Conservation (phyloP, 2,329 filamentous ascomycete species). For the Penicillium capsulatum region DNA sequence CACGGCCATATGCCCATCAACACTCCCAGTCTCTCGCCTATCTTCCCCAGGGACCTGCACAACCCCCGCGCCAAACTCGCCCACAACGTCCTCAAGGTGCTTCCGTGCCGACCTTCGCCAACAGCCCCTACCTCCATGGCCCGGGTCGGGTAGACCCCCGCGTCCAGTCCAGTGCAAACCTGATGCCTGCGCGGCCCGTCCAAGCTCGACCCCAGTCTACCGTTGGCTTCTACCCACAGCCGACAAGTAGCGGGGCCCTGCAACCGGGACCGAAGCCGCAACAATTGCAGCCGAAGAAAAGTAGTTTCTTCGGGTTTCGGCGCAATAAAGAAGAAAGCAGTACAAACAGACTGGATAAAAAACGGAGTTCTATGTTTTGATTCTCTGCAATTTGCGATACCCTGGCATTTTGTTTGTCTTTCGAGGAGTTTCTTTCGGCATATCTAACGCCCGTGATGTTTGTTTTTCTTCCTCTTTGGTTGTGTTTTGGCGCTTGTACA, state of each 20-base stretch:
- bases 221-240: constrained; percentile 13
- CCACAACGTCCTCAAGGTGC: constrained; percentile 12
- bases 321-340: constrained; percentile 32
- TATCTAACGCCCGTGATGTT: too few relatives aligned
- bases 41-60: constrained; percentile 12
- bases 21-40: constrained; percentile 21
- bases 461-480: too few relatives aligned
- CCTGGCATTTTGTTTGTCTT: constrained; percentile 10
- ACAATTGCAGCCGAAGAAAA: constrained; percentile 41
- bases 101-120: constrained; percentile 12
- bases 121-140: constrained; percentile 18
- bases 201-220: constrained; percentile 17
- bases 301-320: constrained; percentile 45
- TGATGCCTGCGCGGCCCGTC: constrained; percentile 15
- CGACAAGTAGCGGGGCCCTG: constrained; percentile 14
- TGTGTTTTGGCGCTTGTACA: too few relatives aligned
- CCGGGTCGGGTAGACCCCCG: constrained; percentile 14
- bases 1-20: constrained; percentile 15
- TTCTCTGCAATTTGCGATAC: constrained; percentile 11
- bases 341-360: constrained; percentile 38
- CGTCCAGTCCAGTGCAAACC: constrained; percentile 20
- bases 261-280: constrained; percentile 12
- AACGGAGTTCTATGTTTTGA: constrained; percentile 47
- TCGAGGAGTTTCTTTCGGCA: too few relatives aligned
- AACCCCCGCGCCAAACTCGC: constrained; percentile 15